Evolutionary conservation across 2,329 filamentous ascomycete species (phyloP).

Genomic region (Diplodia sapinea): DNA sequence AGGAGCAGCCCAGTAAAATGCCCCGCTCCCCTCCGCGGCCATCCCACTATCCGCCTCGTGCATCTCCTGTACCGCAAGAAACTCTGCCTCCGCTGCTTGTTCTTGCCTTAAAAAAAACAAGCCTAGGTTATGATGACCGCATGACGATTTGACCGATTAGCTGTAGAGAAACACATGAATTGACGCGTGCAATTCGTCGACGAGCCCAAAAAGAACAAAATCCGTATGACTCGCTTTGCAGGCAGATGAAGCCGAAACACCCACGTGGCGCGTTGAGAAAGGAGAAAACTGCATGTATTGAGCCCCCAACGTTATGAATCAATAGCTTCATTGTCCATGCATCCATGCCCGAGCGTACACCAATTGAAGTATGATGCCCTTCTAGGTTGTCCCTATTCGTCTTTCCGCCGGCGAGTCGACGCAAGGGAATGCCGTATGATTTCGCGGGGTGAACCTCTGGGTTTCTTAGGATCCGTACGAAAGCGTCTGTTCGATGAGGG

Average conservation of each 20-base stretch:
- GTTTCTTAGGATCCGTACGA: slow-evolving; percentile 26
- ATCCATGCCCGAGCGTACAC: slow-evolving; percentile 26
- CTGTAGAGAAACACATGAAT: slow-evolving; percentile 28
- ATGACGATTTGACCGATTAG: slow-evolving; percentile 29
- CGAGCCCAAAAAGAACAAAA: slow-evolving; percentile 27
- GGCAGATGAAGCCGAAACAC: slow-evolving; percentile 27
- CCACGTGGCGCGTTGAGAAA: slow-evolving; percentile 25
- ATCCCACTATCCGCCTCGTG: slow-evolving; percentile 10
- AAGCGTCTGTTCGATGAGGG: slow-evolving; percentile 24
- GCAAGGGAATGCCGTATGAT: slow-evolving; percentile 24
- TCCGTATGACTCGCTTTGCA: slow-evolving; percentile 27
- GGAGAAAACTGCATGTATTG: slow-evolving; percentile 30
- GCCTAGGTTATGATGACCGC: slow-evolving; percentile 24
- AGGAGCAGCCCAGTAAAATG: slow-evolving; percentile 26
- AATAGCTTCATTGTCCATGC: slow-evolving; percentile 29
- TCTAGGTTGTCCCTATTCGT: slow-evolving; percentile 25
- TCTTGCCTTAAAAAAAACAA: slow-evolving; percentile 8
- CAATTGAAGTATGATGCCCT: slow-evolving; percentile 22
- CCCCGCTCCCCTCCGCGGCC: slow-evolving; percentile 14
- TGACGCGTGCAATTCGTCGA: slow-evolving; percentile 26
- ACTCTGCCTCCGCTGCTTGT: slow-evolving; percentile 6
- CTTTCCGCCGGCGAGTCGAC: slow-evolving; percentile 29
- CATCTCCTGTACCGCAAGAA: slow-evolving; percentile 7
- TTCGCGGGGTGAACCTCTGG: slow-evolving; percentile 18
- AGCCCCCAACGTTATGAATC: slow-evolving; percentile 27